phyloP scores from a whole-genome alignment of 805 yeast genomes.

The Kockiozyma suomiensis region DNA sequence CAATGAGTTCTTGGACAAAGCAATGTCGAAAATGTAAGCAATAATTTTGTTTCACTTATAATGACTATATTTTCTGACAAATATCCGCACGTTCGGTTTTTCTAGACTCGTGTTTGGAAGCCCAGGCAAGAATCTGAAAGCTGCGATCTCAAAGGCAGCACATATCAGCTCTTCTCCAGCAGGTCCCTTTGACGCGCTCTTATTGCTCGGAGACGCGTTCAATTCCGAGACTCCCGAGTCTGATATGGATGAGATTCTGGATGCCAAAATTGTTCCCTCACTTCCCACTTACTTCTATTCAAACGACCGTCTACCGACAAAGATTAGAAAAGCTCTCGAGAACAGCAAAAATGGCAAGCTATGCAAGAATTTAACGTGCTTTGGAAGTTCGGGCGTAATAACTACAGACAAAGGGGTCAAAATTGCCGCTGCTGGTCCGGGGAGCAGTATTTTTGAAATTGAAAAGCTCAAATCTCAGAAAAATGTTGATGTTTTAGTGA shows the following conservation, averaged over 20 bases:
- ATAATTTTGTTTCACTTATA: no score
- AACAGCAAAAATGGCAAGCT: conserved; percentile 7
- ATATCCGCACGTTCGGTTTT: not conserved
- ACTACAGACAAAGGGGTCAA: conserved; percentile 22
- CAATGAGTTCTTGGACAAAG: not conserved
- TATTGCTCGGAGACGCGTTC: conserved; percentile 29
- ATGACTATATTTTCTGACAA: no score
- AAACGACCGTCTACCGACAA: not conserved
- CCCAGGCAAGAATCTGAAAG: conserved; percentile 11
- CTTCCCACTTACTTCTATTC: conserved; percentile 27
- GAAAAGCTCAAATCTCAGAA: conserved; percentile 24
- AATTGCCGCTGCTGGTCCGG: conserved; percentile 20
- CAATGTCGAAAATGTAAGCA: conserved; percentile 10
- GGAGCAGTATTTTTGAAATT: conserved; percentile 17
- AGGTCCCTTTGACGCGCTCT: conserved; percentile 31
- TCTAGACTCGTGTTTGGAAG: conserved; percentile 30
- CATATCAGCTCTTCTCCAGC: conserved; percentile 27
- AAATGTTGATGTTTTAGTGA: conserved; percentile 32
- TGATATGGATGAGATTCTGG: conserved; percentile 10
- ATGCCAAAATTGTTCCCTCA: conserved; percentile 11
- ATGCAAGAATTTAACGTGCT: conserved; percentile 21
- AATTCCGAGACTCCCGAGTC: conserved; percentile 6
- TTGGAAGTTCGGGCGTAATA: conserved; percentile 21
- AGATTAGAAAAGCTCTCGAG: conserved; percentile 3
- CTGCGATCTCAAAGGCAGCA: conserved; percentile 23